These are phyloP conservation scores for Claviceps humidiphila DNA, from an alignment of 2,329 filamentous ascomycete genomes.

Conservation along the genomic window DNA sequence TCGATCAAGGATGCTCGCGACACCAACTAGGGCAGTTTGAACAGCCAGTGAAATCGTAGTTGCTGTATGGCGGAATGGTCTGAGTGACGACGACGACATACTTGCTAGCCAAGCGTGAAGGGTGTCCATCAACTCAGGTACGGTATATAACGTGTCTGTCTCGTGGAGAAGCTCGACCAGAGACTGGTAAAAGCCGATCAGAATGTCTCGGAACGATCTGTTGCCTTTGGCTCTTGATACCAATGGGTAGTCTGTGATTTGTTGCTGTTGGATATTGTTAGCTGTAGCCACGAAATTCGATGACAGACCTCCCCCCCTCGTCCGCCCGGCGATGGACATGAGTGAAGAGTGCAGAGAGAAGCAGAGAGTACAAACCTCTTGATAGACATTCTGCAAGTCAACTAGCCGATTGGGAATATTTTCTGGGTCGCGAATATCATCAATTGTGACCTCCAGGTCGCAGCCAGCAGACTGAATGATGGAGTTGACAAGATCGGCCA, in stretches of 20 bases:
- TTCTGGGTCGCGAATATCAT: slow-evolving; percentile 83
- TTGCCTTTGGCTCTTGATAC: slow-evolving; percentile 69
- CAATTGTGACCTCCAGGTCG: slow-evolving; percentile 59
- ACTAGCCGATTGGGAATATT: slow-evolving; percentile 64
- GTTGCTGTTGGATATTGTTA: slow-evolving; percentile 36
- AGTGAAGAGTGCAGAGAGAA: slow-evolving; percentile 2
- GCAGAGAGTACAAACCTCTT: slow-evolving; percentile 42
- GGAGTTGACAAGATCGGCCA: slow-evolving; percentile 53
- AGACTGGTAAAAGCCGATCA: slow-evolving; percentile 67
- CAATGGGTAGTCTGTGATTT: slow-evolving; percentile 82
- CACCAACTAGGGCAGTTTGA: slow-evolving; percentile 60
- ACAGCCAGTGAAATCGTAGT: slow-evolving; percentile 74
- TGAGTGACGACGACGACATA: slow-evolving; percentile 76
- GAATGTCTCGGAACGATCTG: slow-evolving; percentile 61
- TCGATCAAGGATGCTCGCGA: slow-evolving; percentile 57
- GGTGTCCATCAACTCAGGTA: slow-evolving; percentile 70
- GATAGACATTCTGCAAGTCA: slow-evolving; percentile 81
- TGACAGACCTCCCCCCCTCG: too few species aligned
- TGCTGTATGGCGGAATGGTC: slow-evolving; percentile 88
- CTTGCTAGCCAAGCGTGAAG: slow-evolving; percentile 79
- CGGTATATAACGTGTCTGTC: slow-evolving; percentile 67
- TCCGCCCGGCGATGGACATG: background rate
- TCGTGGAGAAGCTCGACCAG: slow-evolving; percentile 69
- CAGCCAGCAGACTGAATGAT: slow-evolving; percentile 65
- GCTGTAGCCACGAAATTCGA: slow-evolving; percentile 1